Evolutionary conservation across 2,329 filamentous ascomycete species (phyloP).

Genomic region (Fusarium irregulare): DNA sequence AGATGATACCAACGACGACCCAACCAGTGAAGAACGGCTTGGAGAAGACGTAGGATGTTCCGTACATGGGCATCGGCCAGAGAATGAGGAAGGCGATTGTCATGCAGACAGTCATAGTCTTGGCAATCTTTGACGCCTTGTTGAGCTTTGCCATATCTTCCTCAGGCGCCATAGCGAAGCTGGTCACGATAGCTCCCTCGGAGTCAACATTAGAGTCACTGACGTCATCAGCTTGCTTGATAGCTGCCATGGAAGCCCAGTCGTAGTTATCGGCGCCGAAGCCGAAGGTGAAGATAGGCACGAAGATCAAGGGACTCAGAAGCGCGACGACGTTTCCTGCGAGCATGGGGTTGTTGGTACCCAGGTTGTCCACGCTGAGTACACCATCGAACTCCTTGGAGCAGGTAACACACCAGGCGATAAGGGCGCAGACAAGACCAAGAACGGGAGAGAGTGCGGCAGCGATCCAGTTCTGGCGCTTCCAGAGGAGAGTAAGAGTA

Average conservation of each 20-base stretch:
- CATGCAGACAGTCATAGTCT: slow-evolving; percentile 51
- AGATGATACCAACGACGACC: slow-evolving; percentile 76
- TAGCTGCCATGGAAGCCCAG: slow-evolving; percentile 84
- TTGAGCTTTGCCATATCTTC: slow-evolving; percentile 63
- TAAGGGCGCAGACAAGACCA: slow-evolving; percentile 73
- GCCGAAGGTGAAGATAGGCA: slow-evolving; percentile 78
- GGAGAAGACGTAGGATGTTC: slow-evolving; percentile 74
- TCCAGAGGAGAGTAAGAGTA: slow-evolving; percentile 83
- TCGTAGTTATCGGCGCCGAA: slow-evolving; percentile 77
- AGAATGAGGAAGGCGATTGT: slow-evolving; percentile 80
- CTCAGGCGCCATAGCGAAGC: slow-evolving; percentile 42
- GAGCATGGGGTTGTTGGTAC: slow-evolving; percentile 86
- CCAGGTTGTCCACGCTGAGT: slow-evolving; percentile 79
- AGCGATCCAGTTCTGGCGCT: slow-evolving; percentile 78
- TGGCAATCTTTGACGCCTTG: slow-evolving; percentile 63
- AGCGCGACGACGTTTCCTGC: slow-evolving; percentile 87
- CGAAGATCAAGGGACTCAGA: slow-evolving; percentile 78
- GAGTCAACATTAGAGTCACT: slow-evolving; percentile 67
- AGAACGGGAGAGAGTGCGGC: slow-evolving; percentile 75
- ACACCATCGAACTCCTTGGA: slow-evolving; percentile 74
- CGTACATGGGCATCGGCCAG: slow-evolving; percentile 95
- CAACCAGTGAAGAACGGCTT: slow-evolving; percentile 77
- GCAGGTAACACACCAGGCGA: slow-evolving; percentile 78
- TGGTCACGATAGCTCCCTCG: slow-evolving; percentile 12
- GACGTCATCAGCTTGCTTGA: slow-evolving; percentile 81